phyloP scores from a whole-genome alignment of 2,329 filamentous ascomycete species.

The Epichloe sp. region DNA sequence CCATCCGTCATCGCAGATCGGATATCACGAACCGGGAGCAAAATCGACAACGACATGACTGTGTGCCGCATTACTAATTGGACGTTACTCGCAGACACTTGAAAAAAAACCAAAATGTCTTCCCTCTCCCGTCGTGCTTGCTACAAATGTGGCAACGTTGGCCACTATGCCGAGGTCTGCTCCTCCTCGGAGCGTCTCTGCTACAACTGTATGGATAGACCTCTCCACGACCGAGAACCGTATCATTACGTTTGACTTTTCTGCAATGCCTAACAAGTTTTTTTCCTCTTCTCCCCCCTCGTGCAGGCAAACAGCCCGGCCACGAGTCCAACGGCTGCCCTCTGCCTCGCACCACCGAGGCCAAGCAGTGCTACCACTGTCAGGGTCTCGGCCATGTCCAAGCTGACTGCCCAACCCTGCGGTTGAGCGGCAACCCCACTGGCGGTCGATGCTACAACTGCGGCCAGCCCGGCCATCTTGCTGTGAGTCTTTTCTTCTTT shows the following conservation, averaged over 20 bases:
- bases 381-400: slow-evolving; percentile 97
- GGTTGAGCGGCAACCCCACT: slow-evolving; percentile 69
- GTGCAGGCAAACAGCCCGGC: slow-evolving; percentile 67
- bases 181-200: slow-evolving; percentile 95
- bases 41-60: background rate
- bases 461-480: slow-evolving; percentile 82
- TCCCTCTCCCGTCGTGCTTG: slow-evolving; percentile 71
- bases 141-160: slow-evolving; percentile 75
- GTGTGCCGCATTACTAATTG: background rate
- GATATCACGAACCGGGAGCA: background rate
- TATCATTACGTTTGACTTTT: background rate
- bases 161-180: slow-evolving; percentile 81
- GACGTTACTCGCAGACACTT: background rate
- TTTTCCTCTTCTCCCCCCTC: accelerated
- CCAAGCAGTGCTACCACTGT: slow-evolving; percentile 99
- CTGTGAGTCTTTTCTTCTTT: slow-evolving; percentile 38
- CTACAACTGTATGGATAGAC: slow-evolving; percentile 76
- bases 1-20: background rate
- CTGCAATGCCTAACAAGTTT: background rate
- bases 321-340: slow-evolving; percentile 98
- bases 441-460: slow-evolving; percentile 95
- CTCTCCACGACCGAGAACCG: background rate
- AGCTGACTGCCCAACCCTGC: slow-evolving; percentile 94
- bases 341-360: slow-evolving; percentile 89
- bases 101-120: slow-evolving; percentile 44